Percentiles rank a stretch among this genome's conserved stretches.
Conservation (phyloP, 2,329 filamentous ascomycete species). For the Colletotrichum spinosum region DNA sequence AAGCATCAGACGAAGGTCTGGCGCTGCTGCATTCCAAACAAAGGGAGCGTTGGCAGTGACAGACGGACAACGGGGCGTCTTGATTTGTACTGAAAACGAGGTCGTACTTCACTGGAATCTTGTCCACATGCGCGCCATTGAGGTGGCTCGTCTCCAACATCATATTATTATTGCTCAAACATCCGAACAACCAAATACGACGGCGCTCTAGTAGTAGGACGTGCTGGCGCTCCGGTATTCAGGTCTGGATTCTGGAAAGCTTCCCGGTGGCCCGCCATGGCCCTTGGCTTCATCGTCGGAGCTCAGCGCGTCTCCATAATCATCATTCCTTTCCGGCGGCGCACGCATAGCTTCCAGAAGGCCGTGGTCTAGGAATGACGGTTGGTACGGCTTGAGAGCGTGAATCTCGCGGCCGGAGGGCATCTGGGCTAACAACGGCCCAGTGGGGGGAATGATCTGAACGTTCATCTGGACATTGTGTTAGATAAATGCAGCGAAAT, state of each 20-base stretch:
- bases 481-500: not conserved
- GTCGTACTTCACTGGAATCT: slow-evolving; percentile 27
- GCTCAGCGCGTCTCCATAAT: slow-evolving; percentile 48
- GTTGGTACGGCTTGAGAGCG: slow-evolving; percentile 73
- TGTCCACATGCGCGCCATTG: slow-evolving; percentile 14
- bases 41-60: too few species aligned
- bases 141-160: slow-evolving; percentile 5
- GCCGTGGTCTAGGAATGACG: slow-evolving; percentile 73
- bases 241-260: slow-evolving; percentile 60
- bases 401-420: slow-evolving; percentile 92
- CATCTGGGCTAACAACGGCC: slow-evolving; percentile 80
- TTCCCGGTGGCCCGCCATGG: slow-evolving; percentile 54
- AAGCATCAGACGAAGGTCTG: slow-evolving; percentile 16
- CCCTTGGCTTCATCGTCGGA: slow-evolving; percentile 52
- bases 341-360: slow-evolving; percentile 72
- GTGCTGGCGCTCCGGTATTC: slow-evolving; percentile 54
- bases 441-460: slow-evolving; percentile 78
- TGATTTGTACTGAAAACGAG: slow-evolving; percentile 16
- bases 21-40: too few species aligned
- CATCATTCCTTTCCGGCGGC: slow-evolving; percentile 57
- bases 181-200: not conserved
- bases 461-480: slow-evolving; percentile 74
- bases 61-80: too few species aligned
- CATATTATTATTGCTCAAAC: slow-evolving; percentile 12
- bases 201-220: slow-evolving; percentile 48